Conservation (phyloP, 345 rosid species). For the Hibiscus syriacus region DNA sequence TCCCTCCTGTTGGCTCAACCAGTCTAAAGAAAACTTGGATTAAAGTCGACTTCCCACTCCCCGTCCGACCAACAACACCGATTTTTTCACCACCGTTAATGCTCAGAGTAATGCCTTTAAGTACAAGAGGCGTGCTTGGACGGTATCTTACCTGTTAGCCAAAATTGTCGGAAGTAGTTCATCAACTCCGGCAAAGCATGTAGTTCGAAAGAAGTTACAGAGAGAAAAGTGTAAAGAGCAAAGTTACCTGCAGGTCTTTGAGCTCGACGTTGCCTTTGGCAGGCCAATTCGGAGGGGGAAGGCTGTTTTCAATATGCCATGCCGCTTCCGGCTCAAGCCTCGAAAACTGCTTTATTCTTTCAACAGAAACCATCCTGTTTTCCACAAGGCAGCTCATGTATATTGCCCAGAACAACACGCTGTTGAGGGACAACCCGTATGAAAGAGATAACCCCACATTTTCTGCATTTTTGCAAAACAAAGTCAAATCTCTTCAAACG, state of each 20-base stretch:
- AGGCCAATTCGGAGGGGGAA: slow-evolving; percentile 77
- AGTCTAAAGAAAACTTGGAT: slow-evolving; percentile 94
- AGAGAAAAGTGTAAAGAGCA: no score
- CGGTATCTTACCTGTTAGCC: no score
- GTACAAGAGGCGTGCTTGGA: no score
- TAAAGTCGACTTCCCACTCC: slow-evolving; percentile 97
- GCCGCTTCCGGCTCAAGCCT: slow-evolving; percentile 63
- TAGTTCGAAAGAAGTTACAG: background rate
- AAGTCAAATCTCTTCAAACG: background rate
- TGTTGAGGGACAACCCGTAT: slow-evolving; percentile 81
- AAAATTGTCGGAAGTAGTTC: background rate
- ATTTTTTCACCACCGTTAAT: slow-evolving; percentile 91
- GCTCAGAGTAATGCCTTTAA: no score
- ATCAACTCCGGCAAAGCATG: background rate
- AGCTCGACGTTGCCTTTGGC: slow-evolving; percentile 58
- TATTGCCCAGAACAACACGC: slow-evolving; percentile 68
- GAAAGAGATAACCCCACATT: slow-evolving; percentile 87
- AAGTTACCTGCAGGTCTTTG: slow-evolving; percentile 75
- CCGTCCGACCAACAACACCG: slow-evolving; percentile 96
- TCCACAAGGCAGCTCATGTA: slow-evolving; percentile 84
- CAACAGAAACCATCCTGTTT: slow-evolving; percentile 85
- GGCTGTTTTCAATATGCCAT: slow-evolving; percentile 56
- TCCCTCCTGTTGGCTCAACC: slow-evolving; percentile 80
- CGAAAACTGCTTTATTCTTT: slow-evolving; percentile 86
- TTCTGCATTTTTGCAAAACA: slow-evolving; percentile 34